Conservation (phyloP, 1,139 yeast species). For the Blastobotrys apis region DNA sequence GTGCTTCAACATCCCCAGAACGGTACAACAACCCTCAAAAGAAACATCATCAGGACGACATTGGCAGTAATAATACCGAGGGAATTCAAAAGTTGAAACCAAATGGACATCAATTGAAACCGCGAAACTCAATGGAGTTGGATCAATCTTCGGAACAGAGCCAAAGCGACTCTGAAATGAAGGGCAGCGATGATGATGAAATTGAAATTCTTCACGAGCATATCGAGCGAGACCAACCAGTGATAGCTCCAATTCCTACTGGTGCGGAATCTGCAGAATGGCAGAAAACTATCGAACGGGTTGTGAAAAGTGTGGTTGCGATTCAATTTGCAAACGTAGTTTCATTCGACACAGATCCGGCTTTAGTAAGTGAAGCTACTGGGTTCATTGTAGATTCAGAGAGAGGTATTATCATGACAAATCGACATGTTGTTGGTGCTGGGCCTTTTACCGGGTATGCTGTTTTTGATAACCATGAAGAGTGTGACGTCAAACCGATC, state of each 20-base stretch:
- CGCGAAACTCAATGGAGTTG: slow-evolving; percentile 15
- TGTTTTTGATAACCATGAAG: slow-evolving; percentile 92
- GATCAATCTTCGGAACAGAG: slow-evolving; percentile 12
- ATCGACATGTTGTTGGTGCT: slow-evolving; percentile 92
- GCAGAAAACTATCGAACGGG: slow-evolving; percentile 79
- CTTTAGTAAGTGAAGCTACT: slow-evolving; percentile 84
- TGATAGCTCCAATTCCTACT: slow-evolving; percentile 8
- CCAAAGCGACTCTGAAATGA: slow-evolving; percentile 8
- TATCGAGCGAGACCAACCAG: slow-evolving; percentile 5
- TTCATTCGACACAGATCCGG: slow-evolving; percentile 79
- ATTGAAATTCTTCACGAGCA: background rate
- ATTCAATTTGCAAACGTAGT: slow-evolving; percentile 85
- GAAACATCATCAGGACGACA: slow-evolving; percentile 1
- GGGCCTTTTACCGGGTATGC: slow-evolving; percentile 92
- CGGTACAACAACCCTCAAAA: slow-evolving; percentile 3
- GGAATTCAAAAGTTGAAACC: background rate
- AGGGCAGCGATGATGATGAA: slow-evolving; percentile 3
- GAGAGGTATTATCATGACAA: slow-evolving; percentile 79
- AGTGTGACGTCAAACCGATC: slow-evolving; percentile 73
- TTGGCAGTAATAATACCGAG: background rate
- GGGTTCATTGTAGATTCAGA: slow-evolving; percentile 90
- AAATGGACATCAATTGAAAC: background rate
- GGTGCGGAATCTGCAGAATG: slow-evolving; percentile 43
- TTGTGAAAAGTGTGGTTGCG: slow-evolving; percentile 82
- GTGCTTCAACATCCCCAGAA: slow-evolving; percentile 19